Conservation (phyloP, 169 alveolate genomes). For the Plasmodium malariae region DNA sequence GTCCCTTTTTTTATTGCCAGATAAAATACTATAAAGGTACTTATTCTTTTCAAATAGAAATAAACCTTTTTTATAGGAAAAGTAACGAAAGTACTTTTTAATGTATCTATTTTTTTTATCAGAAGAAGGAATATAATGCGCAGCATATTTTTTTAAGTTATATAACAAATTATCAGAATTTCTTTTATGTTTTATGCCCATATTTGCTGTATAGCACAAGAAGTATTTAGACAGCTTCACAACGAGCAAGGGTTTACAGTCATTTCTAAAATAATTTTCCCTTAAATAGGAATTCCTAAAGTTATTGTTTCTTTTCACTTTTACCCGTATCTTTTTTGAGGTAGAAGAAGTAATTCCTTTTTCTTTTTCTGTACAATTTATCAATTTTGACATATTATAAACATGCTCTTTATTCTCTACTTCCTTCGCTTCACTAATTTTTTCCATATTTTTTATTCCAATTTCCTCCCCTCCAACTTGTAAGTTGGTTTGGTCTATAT, state of each 20-base stretch:
- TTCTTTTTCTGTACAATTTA: neutral
- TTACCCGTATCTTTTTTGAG: neutral
- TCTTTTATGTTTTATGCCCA: neutral
- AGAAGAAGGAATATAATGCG: neutral
- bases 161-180: neutral
- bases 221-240: slow-evolving; percentile 22
- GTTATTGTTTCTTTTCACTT: slow-evolving; percentile 11
- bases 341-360: neutral
- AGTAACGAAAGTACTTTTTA: neutral
- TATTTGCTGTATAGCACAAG: neutral
- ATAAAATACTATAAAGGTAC: slow-evolving; percentile 2
- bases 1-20: neutral
- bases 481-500: neutral
- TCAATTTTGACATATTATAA: neutral
- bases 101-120: neutral
- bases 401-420: neutral
- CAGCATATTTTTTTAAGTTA: neutral
- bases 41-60: neutral
- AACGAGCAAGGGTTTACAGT: neutral
- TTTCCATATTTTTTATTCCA: neutral
- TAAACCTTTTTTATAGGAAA: neutral
- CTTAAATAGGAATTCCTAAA: neutral
- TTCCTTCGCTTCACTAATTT: neutral
- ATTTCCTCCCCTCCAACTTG: neutral
- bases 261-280: neutral